A percentile compares a stretch with the other conserved stretches of the same genome.
Evolutionary conservation across 345 rosid genomes (phyloP).

Genomic region (Abelmoschus esculentus): DNA sequence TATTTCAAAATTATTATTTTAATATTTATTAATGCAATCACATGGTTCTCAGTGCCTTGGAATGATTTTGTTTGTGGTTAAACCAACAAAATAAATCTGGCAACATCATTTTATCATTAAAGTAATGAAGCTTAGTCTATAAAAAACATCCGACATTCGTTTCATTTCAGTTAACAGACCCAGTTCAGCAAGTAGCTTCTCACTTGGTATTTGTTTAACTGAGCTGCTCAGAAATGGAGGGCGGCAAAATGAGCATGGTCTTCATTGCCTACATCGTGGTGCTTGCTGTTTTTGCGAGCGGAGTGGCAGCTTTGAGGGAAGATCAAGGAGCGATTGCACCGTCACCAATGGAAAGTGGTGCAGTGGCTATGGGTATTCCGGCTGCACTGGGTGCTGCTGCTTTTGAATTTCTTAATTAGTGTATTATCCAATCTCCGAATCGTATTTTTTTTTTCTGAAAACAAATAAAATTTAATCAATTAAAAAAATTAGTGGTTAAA

Average conservation of each 20-base stretch:
- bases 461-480: too few relatives aligned
- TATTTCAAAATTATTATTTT: too few relatives aligned
- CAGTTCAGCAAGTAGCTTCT: background rate
- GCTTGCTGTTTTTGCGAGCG: conserved; percentile 8
- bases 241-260: background rate
- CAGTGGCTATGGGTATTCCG: too few relatives aligned
- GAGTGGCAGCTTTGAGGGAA: background rate
- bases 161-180: background rate
- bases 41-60: conserved; percentile 13
- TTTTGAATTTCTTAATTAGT: too few relatives aligned
- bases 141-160: background rate
- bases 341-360: too few relatives aligned
- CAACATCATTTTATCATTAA: conserved; percentile 5
- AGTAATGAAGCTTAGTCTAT: conserved; percentile 1
- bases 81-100: conserved; percentile 23
- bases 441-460: too few relatives aligned
- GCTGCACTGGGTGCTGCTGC: background rate
- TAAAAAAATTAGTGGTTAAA: too few relatives aligned
- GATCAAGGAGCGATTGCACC: too few relatives aligned
- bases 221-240: background rate
- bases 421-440: too few relatives aligned
- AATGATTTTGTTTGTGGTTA: conserved; percentile 28
- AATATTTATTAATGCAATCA: too few relatives aligned
- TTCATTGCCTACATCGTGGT: background rate
- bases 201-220: background rate